Conservation (phyloP, 192 early-diverging fungal species). For the Coemansia reversa region DNA sequence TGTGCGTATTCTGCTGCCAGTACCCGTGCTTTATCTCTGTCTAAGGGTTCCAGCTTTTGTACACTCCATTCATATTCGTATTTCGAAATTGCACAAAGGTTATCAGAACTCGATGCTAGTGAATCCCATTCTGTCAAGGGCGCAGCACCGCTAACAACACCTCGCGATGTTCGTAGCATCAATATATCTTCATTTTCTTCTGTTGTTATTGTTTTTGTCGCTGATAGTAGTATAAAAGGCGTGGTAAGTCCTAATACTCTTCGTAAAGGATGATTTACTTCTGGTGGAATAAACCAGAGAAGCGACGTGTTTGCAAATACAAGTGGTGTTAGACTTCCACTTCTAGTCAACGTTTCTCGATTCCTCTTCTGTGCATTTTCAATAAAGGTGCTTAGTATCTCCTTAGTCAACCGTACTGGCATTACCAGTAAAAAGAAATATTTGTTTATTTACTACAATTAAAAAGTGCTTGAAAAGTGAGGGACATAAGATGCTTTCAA, state of each 20-base stretch:
- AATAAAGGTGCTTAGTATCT: conserved; percentile 34
- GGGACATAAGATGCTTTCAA: background rate
- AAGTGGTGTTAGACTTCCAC: conserved; percentile 24
- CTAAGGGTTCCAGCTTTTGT: conserved; percentile 28
- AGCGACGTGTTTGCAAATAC: conserved; percentile 41
- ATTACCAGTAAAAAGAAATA: conserved; percentile 1
- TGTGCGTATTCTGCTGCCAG: conserved; percentile 53
- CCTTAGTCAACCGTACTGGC: conserved; percentile 34
- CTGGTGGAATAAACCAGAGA: conserved; percentile 29
- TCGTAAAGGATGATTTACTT: conserved; percentile 41
- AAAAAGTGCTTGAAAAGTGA: background rate
- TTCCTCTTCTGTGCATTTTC: conserved; percentile 20
- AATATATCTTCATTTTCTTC: conserved; percentile 2
- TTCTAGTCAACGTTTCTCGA: conserved; percentile 18
- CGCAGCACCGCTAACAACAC: conserved; percentile 30
- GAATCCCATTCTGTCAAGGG: conserved; percentile 30
- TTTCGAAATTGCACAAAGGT: conserved; percentile 5
- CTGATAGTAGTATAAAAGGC: conserved; percentile 39
- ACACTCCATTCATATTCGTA: conserved; percentile 32
- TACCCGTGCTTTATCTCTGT: conserved; percentile 32
- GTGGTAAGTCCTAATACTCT: conserved; percentile 28
- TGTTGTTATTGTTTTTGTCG: background rate
- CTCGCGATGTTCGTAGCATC: background rate
- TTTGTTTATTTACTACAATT: too few species aligned
- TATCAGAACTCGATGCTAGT: conserved; percentile 14